Conservation (phyloP, 179 eudicot genomes). For the Vitellaria paradoxa region DNA sequence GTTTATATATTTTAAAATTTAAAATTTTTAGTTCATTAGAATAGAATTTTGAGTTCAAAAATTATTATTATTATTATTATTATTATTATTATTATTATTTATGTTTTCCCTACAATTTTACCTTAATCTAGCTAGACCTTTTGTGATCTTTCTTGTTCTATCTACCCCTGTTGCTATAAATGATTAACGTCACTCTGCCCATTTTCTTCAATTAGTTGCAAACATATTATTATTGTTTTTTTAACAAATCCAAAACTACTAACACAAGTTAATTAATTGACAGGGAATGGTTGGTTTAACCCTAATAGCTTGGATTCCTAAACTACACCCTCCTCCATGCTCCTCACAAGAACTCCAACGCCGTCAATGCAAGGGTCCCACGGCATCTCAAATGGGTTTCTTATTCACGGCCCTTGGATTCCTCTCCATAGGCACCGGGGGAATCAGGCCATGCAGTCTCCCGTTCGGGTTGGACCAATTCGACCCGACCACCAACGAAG, state of each 20-base stretch:
- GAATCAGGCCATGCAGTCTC: constrained; percentile 61
- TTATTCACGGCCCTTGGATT: constrained; percentile 36
- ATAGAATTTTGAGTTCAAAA: too few species aligned
- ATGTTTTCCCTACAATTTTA: too few species aligned
- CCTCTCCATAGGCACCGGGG: constrained; percentile 50
- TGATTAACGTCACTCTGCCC: background rate
- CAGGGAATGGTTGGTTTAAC: constrained; percentile 69
- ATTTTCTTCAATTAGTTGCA: background rate
- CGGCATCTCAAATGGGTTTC: constrained; percentile 32
- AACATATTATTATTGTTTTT: background rate
- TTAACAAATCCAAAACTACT: background rate
- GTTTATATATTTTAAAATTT: too few species aligned
- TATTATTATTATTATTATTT: too few species aligned
- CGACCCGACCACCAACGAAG: constrained; percentile 56
- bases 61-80: too few species aligned
- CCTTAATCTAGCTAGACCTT: background rate
- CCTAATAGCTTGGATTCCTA: constrained; percentile 45
- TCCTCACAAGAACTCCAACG: constrained; percentile 23
- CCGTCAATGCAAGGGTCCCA: constrained; percentile 42
- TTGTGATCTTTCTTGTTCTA: background rate
- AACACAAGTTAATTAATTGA: background rate
- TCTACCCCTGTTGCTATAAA: background rate
- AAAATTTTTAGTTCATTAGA: too few species aligned
- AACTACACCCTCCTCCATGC: constrained; percentile 48
- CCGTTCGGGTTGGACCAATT: constrained; percentile 76